Evolutionary conservation across 306 rosid species (phyloP), one percentile per base, ranked within the genome.

Genomic region (Hippophae tibetana): DNA sequence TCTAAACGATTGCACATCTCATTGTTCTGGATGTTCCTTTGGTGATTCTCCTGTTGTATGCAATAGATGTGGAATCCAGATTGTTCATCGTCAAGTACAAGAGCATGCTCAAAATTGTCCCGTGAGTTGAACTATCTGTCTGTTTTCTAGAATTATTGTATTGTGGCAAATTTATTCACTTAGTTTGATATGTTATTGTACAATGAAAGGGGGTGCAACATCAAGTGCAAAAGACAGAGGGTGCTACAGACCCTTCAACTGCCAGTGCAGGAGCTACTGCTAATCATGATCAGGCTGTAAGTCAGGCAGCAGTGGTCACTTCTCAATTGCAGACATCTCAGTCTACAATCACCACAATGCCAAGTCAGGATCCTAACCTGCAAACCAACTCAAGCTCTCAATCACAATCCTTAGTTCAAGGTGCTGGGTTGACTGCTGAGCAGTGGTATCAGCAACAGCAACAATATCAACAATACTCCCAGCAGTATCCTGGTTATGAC

Each of bases 21-120:
- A 93, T 75, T 88, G 97, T 82, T 61, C 85, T 64, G 84, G 79
- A 58, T 93, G 99, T 70, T 79, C 90, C 62, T 93, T 84, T 58
- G 99, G 99, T n/a, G 89, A 77, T 71, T 93, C 94, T 54, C 95
- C 95, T 23, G 97, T 93, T 59, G 89, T 84, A 56, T 93, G 99
- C 78, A 93, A 93, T 58, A 82, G 95, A 69, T 93, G 99, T 41
- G 94, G 85, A 47, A 63, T 86, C 68, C 97, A 93, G 70, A 89
- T 93, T 54, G 83, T 88, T 74, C 99, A 93, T 63, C 80, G 94
- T 56, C 99, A 86, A 77, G 97, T 88, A 9, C 97, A 93, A 70
- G 99, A 93, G 60, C 99, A 93, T 41, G 99, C 95, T 25, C 97
- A 82, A 76, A 84, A 52, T 61, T 93, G 95, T 61, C 74, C 90